A percentile compares a stretch with the other conserved stretches of the same genome.
phyloP scores from a whole-genome alignment of 2,329 filamentous ascomycete species.

The Pseudogymnoascus sp. region DNA sequence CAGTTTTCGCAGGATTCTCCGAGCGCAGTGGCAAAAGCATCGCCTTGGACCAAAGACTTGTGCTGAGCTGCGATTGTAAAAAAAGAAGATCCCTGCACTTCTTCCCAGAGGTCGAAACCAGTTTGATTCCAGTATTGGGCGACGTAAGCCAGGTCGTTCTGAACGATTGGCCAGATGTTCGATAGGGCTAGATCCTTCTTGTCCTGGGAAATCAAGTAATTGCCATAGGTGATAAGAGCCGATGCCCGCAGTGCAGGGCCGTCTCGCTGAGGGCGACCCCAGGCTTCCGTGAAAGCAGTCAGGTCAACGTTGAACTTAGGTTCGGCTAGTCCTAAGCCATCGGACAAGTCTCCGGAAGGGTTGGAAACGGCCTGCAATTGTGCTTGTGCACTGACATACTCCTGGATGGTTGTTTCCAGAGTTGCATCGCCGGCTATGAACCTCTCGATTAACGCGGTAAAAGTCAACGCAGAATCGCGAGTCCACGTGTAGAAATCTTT shows the following conservation, averaged over 20 bases:
- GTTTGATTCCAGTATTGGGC: constrained; percentile 62
- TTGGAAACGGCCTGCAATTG: constrained; percentile 51
- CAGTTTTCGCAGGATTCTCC: constrained; percentile 55
- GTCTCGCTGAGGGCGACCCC: constrained; percentile 75
- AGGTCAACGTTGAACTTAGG: constrained; percentile 65
- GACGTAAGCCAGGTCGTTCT: constrained; percentile 70
- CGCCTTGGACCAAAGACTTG: constrained; percentile 62
- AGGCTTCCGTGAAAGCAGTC: constrained; percentile 54
- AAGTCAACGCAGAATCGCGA: constrained; percentile 62
- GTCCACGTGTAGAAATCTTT: constrained; percentile 75
- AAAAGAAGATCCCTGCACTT: constrained; percentile 69
- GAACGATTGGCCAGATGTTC: constrained; percentile 65
- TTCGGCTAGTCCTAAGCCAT: constrained; percentile 54
- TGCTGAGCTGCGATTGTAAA: constrained; percentile 68
- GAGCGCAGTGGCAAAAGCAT: constrained; percentile 55
- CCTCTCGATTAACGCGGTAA: constrained; percentile 61
- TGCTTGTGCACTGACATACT: constrained; percentile 63
- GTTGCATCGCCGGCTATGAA: constrained; percentile 45
- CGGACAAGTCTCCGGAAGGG: constrained; percentile 38
- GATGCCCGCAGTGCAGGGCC: constrained; percentile 71
- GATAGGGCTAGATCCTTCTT: constrained; percentile 35
- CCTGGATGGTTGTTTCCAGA: constrained; percentile 49
- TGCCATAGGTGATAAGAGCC: constrained; percentile 63
- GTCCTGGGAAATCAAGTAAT: constrained; percentile 63
- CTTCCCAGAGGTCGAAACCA: constrained; percentile 77